Evolutionary conservation across 1,284 basidiomycete genomes (phyloP), one percentile per base, ranked within the genome.

Genomic region (Ustilago curta): DNA sequence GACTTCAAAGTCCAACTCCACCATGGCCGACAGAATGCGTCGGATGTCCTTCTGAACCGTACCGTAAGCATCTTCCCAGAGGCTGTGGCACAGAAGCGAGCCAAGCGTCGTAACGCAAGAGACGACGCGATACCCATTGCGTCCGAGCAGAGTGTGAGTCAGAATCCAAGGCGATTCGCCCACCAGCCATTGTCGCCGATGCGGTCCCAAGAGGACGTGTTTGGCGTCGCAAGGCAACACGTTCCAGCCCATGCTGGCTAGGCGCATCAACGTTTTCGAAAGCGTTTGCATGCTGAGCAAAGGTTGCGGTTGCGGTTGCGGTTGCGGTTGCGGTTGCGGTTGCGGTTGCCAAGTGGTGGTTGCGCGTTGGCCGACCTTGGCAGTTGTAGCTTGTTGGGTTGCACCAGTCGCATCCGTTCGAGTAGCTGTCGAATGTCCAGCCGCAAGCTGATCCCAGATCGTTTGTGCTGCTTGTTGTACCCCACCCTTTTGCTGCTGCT

Each of bases 61-160:
- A 6, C 79, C 79, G 59, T 77, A 81, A 8, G 58, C 37, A 35
- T 81, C 79, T 70, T 81, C 75, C 0, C 44, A 23, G n/a, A 81
- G 64, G 32, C 72, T 76, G 47, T 75, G 77, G 23, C 66, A 70
- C 14, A 77, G 63, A 3, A 79, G 62, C 21, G 54, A 32, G 37
- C 72, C 42, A 35, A 81, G 62, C 9, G 67, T 60, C 4, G 54
- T 11, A 6, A 68, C 60, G 0, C 35, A 37, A 2, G 35, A 14
- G 11, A 37, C 35, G 35, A 37, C 14, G 4, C 35, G 35, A 14
- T 37, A 37, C 1, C 14, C 56, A 21, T 70, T 58, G 18, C 63
- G 53, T 0, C 62, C 63, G 5, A 66, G 9, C 68, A 50, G 14
- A 61, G 67, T 4, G 44, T 31, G 2, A 70, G 67, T 9, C 47